phyloP scores from a whole-genome alignment of 441 rosid genomes.

The Hura crepitans region DNA sequence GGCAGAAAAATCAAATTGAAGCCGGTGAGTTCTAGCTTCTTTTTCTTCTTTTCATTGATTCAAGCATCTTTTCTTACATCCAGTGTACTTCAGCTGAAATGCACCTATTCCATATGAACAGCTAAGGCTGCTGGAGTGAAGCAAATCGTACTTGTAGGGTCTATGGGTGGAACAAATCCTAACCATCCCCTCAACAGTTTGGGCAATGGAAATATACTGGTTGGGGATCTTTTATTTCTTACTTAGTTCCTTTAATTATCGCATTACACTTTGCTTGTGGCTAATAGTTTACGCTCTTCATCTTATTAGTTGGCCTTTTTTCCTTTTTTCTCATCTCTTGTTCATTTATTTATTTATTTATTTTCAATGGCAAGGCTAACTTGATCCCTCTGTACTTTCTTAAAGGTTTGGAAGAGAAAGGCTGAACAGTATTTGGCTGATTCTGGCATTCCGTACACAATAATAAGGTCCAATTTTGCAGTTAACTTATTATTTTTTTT shows the following conservation, averaged over 20 bases:
- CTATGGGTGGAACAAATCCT: slow-evolving; percentile 92
- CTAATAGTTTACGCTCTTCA: background rate
- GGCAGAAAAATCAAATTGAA: slow-evolving; percentile 95
- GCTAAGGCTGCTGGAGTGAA: slow-evolving; percentile 90
- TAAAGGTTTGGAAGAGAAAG: slow-evolving; percentile 96
- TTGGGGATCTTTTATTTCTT: slow-evolving; percentile 28
- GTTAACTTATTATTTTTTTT: background rate
- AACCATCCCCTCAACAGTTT: slow-evolving; percentile 85
- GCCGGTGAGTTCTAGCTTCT: slow-evolving; percentile 48
- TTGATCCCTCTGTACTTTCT: background rate
- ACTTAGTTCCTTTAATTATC: slow-evolving; percentile 5
- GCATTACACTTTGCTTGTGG: background rate
- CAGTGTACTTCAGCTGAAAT: slow-evolving; percentile 19
- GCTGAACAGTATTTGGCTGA: slow-evolving; percentile 96
- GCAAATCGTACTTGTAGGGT: slow-evolving; percentile 90
- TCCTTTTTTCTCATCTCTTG: background rate
- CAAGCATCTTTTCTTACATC: background rate
- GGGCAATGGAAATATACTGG: slow-evolving; percentile 92
- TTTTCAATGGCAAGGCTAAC: background rate
- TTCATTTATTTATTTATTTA: background rate
- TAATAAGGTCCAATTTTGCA: slow-evolving; percentile 52
- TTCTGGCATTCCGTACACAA: slow-evolving; percentile 89
- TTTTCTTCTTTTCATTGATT: background rate
- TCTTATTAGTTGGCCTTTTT: background rate
- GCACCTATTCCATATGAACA: slow-evolving; percentile 32